A percentile compares a stretch with the other conserved stretches of the same genome.
Conservation (phyloP, 345 rosid genomes). For the Mercurialis annua region DNA sequence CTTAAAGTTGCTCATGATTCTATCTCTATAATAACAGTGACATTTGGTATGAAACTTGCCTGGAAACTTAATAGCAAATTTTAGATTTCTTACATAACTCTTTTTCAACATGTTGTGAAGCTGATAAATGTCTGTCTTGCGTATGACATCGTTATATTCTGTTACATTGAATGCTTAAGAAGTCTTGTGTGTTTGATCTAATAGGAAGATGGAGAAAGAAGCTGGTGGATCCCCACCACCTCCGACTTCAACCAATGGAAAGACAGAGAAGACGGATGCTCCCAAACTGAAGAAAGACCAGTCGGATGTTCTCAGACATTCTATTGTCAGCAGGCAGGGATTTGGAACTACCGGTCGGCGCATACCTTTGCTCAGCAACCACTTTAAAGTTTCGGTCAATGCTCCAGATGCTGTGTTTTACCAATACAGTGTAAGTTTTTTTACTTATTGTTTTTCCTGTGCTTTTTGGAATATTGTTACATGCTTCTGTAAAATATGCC, state of each 20-base stretch:
- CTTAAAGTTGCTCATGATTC: background rate
- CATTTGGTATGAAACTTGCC: background rate
- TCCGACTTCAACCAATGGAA: slow-evolving; percentile 24
- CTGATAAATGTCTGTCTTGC: background rate
- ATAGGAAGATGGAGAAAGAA: slow-evolving; percentile 46
- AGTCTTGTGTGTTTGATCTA: background rate
- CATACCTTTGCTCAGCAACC: slow-evolving; percentile 59
- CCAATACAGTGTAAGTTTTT: slow-evolving; percentile 67
- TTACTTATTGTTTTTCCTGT: slow-evolving; percentile 8
- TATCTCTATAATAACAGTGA: background rate
- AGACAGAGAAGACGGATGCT: slow-evolving; percentile 28
- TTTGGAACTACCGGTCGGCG: slow-evolving; percentile 48
- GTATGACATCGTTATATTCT: background rate
- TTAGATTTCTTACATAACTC: background rate
- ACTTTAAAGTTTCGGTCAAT: slow-evolving; percentile 57
- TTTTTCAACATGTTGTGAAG: background rate
- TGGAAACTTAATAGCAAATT: too few relatives aligned
- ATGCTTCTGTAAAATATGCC: slow-evolving; percentile 6
- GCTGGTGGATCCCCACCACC: slow-evolving; percentile 27
- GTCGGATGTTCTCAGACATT: slow-evolving; percentile 36
- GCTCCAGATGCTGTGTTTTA: slow-evolving; percentile 58
- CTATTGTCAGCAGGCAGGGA: slow-evolving; percentile 47
- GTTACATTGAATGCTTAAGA: background rate
- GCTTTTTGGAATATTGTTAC: slow-evolving; percentile 11
- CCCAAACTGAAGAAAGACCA: slow-evolving; percentile 28